Conservation (phyloP, 139 green algal species). For the Pedinophyceae sp. region DNA sequence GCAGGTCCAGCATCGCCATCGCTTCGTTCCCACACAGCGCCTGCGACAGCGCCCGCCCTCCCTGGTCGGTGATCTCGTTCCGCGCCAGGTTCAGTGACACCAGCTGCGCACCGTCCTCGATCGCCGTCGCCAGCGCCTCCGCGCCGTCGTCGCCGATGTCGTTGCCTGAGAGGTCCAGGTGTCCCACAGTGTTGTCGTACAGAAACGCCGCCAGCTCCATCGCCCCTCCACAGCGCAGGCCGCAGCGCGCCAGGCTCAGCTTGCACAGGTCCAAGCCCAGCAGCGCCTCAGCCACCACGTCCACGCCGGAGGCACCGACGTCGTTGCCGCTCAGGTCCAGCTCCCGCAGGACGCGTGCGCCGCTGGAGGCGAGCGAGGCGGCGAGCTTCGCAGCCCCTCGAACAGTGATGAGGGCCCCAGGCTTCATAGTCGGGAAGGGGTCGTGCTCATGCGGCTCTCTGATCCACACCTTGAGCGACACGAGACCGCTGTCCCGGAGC, state of each 20-base stretch:
- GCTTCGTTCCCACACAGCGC: too few species aligned
- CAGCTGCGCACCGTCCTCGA: constrained; percentile 16
- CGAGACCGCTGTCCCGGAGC: too few species aligned
- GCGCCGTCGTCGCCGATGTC: constrained; percentile 19
- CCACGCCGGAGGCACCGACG: constrained; percentile 18
- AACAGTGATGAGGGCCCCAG: too few species aligned
- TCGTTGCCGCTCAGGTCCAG: constrained; percentile 26
- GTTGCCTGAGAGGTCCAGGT: constrained; percentile 22
- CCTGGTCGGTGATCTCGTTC: constrained; percentile 21
- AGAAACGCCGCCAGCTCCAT: constrained; percentile 3
- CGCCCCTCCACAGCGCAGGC: constrained; percentile 8
- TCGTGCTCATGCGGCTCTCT: too few species aligned
- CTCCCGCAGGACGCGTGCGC: constrained; percentile 12
- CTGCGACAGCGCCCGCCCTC: too few species aligned
- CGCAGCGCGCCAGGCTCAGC: neutral
- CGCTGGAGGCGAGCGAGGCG: too few species aligned
- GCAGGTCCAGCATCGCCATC: too few species aligned
- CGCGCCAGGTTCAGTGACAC: constrained; percentile 17
- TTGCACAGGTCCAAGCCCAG: constrained; percentile 20
- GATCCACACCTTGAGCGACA: too few species aligned
- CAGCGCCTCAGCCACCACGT: constrained; percentile 20
- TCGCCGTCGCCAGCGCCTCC: constrained; percentile 10
- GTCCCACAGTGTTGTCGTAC: constrained; percentile 11
- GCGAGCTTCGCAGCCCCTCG: too few species aligned
- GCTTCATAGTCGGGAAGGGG: too few species aligned